Evolutionary conservation across 257 asterid genomes (phyloP).

Genomic region (Solanum etuberosum): DNA sequence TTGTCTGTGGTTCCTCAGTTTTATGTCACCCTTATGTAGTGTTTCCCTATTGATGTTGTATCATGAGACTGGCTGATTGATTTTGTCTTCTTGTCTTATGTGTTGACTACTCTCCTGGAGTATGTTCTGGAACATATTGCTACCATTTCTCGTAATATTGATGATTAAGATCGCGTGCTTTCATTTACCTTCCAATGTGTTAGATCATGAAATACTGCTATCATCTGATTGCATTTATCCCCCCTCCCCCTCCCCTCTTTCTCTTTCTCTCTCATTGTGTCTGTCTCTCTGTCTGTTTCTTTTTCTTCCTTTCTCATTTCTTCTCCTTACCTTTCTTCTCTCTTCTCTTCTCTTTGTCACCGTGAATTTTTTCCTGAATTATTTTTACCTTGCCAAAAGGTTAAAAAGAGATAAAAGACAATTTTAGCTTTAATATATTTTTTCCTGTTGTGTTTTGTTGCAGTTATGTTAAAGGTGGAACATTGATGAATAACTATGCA

Average conservation of each 20-base stretch:
- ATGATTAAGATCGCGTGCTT: not conserved
- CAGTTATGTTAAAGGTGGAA: conserved; percentile 73
- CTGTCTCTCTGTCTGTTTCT: not conserved
- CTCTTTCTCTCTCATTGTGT: too few relatives aligned
- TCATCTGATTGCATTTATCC: not conserved
- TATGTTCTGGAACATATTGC: not conserved
- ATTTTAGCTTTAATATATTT: not conserved
- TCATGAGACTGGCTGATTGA: not conserved
- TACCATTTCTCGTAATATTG: not conserved
- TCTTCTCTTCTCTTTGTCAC: not conserved
- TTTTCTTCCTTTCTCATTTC: not conserved
- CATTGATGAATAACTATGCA: conserved; percentile 75
- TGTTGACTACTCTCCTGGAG: not conserved
- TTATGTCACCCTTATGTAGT: not conserved
- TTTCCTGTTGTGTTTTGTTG: not conserved
- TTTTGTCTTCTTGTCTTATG: not conserved
- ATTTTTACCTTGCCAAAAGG: not conserved
- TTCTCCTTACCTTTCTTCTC: not conserved
- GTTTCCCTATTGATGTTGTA: not conserved
- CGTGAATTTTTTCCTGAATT: not conserved
- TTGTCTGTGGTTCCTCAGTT: not conserved
- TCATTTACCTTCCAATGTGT: not conserved
- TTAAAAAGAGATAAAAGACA: not conserved
- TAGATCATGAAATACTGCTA: not conserved
- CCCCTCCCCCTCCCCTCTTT: not conserved